These are phyloP conservation scores for Cordyceps farinosa DNA, from an alignment of 2,329 filamentous ascomycete genomes.

Conservation along the genomic window DNA sequence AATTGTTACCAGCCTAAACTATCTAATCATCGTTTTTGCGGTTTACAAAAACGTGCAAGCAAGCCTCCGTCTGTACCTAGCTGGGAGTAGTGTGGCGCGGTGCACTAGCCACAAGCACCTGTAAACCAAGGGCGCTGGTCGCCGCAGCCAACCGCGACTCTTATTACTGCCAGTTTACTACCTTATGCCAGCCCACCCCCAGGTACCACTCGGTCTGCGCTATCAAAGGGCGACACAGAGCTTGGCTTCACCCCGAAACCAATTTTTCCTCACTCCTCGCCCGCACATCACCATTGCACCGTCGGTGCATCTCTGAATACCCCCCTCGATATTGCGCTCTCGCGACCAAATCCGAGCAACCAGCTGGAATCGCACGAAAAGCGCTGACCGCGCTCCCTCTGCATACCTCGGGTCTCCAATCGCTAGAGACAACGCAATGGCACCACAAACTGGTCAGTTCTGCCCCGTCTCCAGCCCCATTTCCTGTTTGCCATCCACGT, in stretches of 20 bases:
- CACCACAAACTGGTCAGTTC: conserved; percentile 23
- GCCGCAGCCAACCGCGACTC: neutral
- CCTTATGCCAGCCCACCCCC: neutral
- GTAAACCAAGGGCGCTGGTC: neutral
- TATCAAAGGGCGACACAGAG: conserved; percentile 11
- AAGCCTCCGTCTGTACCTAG: neutral
- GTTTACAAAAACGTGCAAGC: neutral
- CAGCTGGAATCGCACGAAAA: neutral
- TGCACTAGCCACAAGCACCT: conserved; percentile 4
- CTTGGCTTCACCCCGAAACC: conserved; percentile 12
- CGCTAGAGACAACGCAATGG: conserved; percentile 17
- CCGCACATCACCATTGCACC: conserved; percentile 6
- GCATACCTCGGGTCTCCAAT: neutral
- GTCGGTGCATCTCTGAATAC: conserved; percentile 3
- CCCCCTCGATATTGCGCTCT: neutral
- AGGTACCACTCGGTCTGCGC: neutral
- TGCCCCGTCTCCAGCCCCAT: conserved; percentile 11
- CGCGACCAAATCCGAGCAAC: neutral
- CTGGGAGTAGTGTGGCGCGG: neutral
- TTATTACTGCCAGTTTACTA: too few relatives aligned
- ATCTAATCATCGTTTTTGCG: too few relatives aligned
- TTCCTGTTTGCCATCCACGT: neutral
- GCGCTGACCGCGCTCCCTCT: conserved; percentile 4
- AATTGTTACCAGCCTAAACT: too few relatives aligned
- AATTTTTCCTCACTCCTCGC: conserved; percentile 8